Conservation (phyloP, 2,329 filamentous ascomycete genomes). For the Geosmithia putterillii region DNA sequence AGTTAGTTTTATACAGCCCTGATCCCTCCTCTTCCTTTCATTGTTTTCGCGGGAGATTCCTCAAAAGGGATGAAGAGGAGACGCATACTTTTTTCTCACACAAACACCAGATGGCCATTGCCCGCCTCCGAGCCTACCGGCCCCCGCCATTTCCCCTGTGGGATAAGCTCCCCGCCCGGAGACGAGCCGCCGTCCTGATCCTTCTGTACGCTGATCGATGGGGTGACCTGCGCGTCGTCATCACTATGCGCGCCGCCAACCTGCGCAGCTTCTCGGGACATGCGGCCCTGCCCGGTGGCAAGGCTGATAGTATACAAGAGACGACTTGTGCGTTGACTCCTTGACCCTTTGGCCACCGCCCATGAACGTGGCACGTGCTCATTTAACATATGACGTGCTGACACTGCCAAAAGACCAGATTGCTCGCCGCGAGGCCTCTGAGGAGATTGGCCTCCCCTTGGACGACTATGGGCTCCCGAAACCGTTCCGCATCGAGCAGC, state of each 20-base stretch:
- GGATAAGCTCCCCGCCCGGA: constrained; percentile 47
- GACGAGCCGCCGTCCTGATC: constrained; percentile 77
- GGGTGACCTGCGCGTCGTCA: constrained; percentile 64
- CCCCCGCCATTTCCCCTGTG: constrained; percentile 50
- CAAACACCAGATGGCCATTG: constrained; percentile 38
- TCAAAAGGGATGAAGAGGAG: too few relatives aligned
- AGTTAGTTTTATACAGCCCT: constrained; percentile 24
- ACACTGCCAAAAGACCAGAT: constrained; percentile 50
- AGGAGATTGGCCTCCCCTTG: constrained; percentile 83
- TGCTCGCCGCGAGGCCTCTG: constrained; percentile 77
- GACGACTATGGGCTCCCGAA: constrained; percentile 55
- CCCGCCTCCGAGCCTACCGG: constrained; percentile 46
- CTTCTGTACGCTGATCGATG: constrained; percentile 75
- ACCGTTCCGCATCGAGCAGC: constrained; percentile 75
- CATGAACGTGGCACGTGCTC: too few relatives aligned
- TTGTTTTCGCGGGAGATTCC: background rate
- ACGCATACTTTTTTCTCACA: too few relatives aligned
- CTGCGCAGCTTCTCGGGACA: constrained; percentile 67
- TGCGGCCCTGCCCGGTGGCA: constrained; percentile 75
- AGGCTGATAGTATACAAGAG: constrained; percentile 44
- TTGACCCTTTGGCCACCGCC: too few relatives aligned
- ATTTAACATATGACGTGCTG: background rate
- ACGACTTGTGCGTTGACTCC: constrained; percentile 38
- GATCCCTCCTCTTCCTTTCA: background rate
- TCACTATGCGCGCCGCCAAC: constrained; percentile 54